Evolutionary conservation across 2,329 filamentous ascomycete species (phyloP), one percentile per base, ranked within the genome.

Genomic region (Pseudogymnoascus sp.): DNA sequence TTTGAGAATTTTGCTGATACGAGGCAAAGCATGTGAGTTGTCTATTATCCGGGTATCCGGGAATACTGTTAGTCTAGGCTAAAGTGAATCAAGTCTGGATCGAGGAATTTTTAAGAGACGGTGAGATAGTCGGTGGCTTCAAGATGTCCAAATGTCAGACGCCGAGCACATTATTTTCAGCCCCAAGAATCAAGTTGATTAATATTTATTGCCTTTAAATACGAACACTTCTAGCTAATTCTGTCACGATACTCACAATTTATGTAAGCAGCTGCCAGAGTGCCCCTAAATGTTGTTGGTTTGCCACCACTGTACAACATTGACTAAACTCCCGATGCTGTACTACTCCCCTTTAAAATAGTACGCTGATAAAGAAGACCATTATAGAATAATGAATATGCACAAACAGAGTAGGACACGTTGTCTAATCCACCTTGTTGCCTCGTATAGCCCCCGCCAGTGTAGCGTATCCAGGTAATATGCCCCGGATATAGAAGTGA

Each of bases 1-100:
- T 78, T 0, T 69, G 76, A 79, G 66, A 77, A 78, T 2, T 81
- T 81, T 71, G 79, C 79, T 0, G 79, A 82, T 66, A 80, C 77
- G 1, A 77, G 77, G 66, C 72, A 72, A 63, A 80, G 16, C 40
- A 44, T 44, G 40, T 21, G 19, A 44, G 16, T 13, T 50, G 3
- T n/a, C 21, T 50, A n/a, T 10, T 26, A 6, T 50, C 21, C 21
- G 44, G 13, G n/a, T 13, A 13, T 26, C 42, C 42, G 42, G 24
- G 19, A 14, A 47, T 47, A n/a, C 21, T 26, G 13, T 26, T 47
- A 26, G 24, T 47, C 4, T 21, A 13, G 16, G 40, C 16, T 13
- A 21, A 16, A 8, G 13, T 13, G 16, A 21, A 10, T 8, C 13
- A 13, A 42, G 8, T 10, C 40, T 42, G 10, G 40, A 5, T 13